Conservation (phyloP, 352 stramenopile genomes). For the Phytophthora ramorum region DNA sequence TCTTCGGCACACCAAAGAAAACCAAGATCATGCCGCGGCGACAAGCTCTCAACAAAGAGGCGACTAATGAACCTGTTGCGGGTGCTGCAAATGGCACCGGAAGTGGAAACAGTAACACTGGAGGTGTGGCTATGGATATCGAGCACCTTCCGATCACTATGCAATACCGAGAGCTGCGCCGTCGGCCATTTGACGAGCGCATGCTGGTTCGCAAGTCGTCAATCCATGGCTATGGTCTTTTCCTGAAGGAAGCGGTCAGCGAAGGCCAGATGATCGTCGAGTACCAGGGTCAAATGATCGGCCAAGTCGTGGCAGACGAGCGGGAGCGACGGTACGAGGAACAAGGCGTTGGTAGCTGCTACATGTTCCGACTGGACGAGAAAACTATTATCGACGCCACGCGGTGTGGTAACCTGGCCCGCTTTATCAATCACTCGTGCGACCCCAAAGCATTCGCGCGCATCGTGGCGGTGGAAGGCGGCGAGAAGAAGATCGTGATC, state of each 20-base stretch:
- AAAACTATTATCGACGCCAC: conserved; percentile 96
- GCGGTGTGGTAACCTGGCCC: conserved; percentile 92
- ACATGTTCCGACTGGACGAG: conserved; percentile 97
- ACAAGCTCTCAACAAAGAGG: conserved; percentile 47
- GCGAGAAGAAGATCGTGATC: conserved; percentile 97
- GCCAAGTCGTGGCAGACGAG: conserved; percentile 92
- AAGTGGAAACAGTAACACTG: conserved; percentile 14
- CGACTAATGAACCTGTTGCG: conserved; percentile 38
- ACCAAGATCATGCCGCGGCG: conserved; percentile 38
- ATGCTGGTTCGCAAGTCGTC: conserved; percentile 93
- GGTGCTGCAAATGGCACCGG: conserved; percentile 14
- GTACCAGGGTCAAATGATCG: conserved; percentile 95
- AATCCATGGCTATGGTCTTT: conserved; percentile 98
- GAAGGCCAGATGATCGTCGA: conserved; percentile 97
- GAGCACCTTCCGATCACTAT: conserved; percentile 87
- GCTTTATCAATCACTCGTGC: conserved; percentile 98
- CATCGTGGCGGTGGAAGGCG: conserved; percentile 82
- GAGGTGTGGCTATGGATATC: conserved; percentile 74
- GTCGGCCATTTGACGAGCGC: conserved; percentile 89
- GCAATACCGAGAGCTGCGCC: conserved; percentile 93
- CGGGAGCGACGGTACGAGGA: conserved; percentile 95
- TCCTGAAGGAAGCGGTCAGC: conserved; percentile 90
- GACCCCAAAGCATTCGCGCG: conserved; percentile 95
- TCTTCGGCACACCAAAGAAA: conserved; percentile 51
- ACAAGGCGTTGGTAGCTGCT: conserved; percentile 94